Evolutionary conservation across 148 eudicot genomes (phyloP), one percentile per base, ranked within the genome.

Genomic region (Silene uniflora): DNA sequence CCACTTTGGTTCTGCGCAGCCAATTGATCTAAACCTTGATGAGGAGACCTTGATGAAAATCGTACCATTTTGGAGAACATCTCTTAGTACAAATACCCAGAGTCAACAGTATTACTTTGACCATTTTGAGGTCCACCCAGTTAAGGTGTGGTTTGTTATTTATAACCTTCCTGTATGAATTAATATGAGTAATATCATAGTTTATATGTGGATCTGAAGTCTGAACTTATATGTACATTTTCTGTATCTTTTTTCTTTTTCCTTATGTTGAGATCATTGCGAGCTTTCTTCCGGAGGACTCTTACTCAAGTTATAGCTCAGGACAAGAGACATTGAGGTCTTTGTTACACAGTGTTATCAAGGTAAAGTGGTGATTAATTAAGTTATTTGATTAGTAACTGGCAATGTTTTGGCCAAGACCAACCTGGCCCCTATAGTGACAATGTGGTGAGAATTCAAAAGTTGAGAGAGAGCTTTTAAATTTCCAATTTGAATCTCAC

Each of bases 91-190:
- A 63, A 88, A 78, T 81, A 77, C 86, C 55, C 86, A 84, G 73
- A 85, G 98, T 84, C 97, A 75, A 77, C 91, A 88, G 42, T 96
- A 96, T 82, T 96, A 96, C 84, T 92, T 96, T 82, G 99, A 92
- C 80, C 97, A 91, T 83, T 96, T 96, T 80, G 99, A 92, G 90
- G 89, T 96, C 73, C 99, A 90, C 84, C 99, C 99, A 61, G 71
- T 96, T 69, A 96, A 92, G 97, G 99, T 96, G 39, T 77, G 83
- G 13, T 76, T 75, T 16, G 58, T 44, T 47, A 49, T 60, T 73
- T 11, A 12, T 61, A 42, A 49, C 61, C 68, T 82, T 76, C 17
- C 17, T 4, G 55, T 59, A 52, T 82, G 77, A 42, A 32, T 63
- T 73, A 24, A 66, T 79, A 69, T 52, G 56, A 52, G 5, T 52